Percentiles rank a stretch among this genome's conserved stretches.
These are phyloP conservation scores for Tuber borchii DNA, from an alignment of 495 filamentous ascomycete species.

Conservation along the genomic window DNA sequence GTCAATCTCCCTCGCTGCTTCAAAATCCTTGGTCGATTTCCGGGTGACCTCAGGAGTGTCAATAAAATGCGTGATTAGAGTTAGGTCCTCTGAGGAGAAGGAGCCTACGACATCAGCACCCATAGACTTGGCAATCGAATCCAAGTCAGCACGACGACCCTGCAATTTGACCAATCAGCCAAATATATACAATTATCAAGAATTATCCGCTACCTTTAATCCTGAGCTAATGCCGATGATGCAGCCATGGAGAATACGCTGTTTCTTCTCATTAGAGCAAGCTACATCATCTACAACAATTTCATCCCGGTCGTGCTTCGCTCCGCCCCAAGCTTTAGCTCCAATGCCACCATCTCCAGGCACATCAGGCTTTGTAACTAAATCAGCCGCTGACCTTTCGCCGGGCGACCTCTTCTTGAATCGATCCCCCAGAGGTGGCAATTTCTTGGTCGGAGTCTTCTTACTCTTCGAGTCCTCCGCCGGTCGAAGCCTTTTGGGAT, in stretches of 20 bases:
- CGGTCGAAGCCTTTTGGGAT: constrained; percentile 28
- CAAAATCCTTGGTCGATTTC: constrained; percentile 28
- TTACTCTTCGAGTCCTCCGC: constrained; percentile 18
- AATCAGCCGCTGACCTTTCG: constrained; percentile 30
- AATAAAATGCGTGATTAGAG: constrained; percentile 35
- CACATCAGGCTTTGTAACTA: constrained; percentile 28
- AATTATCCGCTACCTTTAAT: constrained; percentile 24
- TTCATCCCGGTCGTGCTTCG: neutral
- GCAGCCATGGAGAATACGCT: constrained; percentile 23
- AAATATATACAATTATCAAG: neutral
- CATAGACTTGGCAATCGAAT: constrained; percentile 30
- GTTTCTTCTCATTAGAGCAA: neutral
- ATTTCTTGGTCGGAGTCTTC: constrained; percentile 36
- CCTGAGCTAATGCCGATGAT: constrained; percentile 29
- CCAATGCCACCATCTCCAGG: neutral
- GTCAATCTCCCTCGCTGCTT: constrained; percentile 23
- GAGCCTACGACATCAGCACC: constrained; percentile 31
- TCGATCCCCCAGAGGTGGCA: constrained; percentile 31
- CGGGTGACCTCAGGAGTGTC: constrained; percentile 29
- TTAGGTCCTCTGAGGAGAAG: constrained; percentile 24
- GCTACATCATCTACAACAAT: constrained; percentile 7
- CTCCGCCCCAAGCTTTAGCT: neutral
- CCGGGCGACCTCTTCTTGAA: constrained; percentile 21
- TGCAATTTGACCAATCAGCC: constrained; percentile 12
- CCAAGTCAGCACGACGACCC: constrained; percentile 23